Conservation (phyloP, 2,329 filamentous ascomycete genomes). For the Beauveria pseudobassiana region DNA sequence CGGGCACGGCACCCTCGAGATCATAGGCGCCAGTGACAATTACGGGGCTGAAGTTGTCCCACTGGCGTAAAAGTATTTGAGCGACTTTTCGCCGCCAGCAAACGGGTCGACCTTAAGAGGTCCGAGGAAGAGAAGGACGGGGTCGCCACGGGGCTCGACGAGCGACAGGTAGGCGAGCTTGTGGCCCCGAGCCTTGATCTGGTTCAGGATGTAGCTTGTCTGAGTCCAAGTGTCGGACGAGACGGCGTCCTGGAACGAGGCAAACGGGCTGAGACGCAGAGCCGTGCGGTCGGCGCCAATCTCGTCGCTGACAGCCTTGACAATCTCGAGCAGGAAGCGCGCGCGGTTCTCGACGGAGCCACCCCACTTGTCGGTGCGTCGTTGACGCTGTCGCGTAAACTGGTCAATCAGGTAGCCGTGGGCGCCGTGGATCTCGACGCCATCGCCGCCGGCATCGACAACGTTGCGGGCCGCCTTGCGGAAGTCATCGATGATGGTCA, state of each 20-base stretch:
- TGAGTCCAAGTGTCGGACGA: constrained; percentile 16
- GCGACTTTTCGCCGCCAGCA: constrained; percentile 23
- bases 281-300: constrained; percentile 40
- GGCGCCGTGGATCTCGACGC: constrained; percentile 50
- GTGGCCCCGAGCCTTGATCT: constrained; percentile 22
- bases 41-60: constrained; percentile 22
- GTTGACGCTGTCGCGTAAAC: constrained; percentile 44
- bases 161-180: constrained; percentile 22
- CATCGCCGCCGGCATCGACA: constrained; percentile 59
- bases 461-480: constrained; percentile 45
- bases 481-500: constrained; percentile 51
- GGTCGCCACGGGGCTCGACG: constrained; percentile 22
- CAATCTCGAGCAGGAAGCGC: constrained; percentile 39
- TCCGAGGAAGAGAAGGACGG: constrained; percentile 10
- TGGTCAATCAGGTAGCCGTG: constrained; percentile 54
- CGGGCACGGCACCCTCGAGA: constrained; percentile 13
- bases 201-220: constrained; percentile 19
- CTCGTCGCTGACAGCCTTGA: constrained; percentile 27
- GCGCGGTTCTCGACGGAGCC: constrained; percentile 43
- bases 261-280: constrained; percentile 38
- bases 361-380: constrained; percentile 44
- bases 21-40: constrained; percentile 22
- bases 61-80: constrained; percentile 24
- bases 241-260: constrained; percentile 19
- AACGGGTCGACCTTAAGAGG: constrained; percentile 14